Conservation (phyloP, 495 filamentous ascomycete genomes). For the Saxophila tyrrhenica region DNA sequence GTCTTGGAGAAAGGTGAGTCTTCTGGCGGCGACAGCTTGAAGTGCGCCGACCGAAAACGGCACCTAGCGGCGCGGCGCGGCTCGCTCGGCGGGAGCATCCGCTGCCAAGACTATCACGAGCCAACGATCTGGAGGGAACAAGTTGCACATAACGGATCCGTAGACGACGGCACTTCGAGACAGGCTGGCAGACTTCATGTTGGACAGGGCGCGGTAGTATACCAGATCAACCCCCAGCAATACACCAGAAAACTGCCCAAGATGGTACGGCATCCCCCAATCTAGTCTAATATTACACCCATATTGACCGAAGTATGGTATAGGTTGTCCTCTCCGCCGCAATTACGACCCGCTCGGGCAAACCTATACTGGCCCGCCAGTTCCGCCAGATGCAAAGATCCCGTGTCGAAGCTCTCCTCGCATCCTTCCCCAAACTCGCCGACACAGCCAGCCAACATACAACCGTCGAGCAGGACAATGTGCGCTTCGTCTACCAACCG, state of each 20-base stretch:
- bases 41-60: too few species aligned
- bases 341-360: constrained; percentile 95
- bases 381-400: constrained; percentile 94
- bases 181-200: too few species aligned
- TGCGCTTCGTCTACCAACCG: constrained; percentile 97
- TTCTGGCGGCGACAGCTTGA: too few species aligned
- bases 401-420: constrained; percentile 88
- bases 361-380: constrained; percentile 90
- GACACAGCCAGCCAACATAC: constrained; percentile 93
- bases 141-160: too few species aligned
- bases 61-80: too few species aligned
- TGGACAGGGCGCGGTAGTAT: too few species aligned
- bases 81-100: too few species aligned
- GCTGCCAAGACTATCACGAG: too few species aligned
- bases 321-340: constrained; percentile 97
- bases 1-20: too few species aligned
- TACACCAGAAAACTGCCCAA: background rate
- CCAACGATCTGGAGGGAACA: too few species aligned
- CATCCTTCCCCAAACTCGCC: constrained; percentile 92
- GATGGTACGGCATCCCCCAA: constrained; percentile 13
- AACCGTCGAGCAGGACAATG: constrained; percentile 96
- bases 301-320: background rate
- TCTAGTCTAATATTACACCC: background rate
- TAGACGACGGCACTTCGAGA: too few species aligned
- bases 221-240: too few species aligned